Conservation (phyloP, 257 asterid species). For the Nyctanthes arbortristis region DNA sequence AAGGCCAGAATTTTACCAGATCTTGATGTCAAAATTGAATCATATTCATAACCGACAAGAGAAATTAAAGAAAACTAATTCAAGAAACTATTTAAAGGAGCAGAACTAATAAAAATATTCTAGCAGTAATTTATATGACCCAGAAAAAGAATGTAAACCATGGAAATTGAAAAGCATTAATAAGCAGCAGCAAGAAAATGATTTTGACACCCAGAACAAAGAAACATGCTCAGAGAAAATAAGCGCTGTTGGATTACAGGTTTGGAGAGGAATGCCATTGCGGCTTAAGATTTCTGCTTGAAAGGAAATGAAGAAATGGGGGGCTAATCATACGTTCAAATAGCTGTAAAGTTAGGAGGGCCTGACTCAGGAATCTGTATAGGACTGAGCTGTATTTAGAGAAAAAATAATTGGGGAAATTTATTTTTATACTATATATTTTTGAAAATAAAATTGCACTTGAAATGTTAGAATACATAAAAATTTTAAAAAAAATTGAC, state of each 20-base stretch:
- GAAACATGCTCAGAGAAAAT: too few relatives aligned
- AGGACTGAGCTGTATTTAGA: too few relatives aligned
- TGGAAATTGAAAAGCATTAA: neutral
- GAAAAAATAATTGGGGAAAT: too few relatives aligned
- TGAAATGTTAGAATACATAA: too few relatives aligned
- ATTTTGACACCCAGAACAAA: neutral
- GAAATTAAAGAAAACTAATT: neutral
- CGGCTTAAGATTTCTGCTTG: constrained; percentile 17
- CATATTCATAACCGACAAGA: neutral
- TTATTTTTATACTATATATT: too few relatives aligned
- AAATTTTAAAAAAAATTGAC: too few relatives aligned
- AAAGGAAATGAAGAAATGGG: constrained; percentile 15
- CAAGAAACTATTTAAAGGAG: neutral
- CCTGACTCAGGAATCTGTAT: too few relatives aligned
- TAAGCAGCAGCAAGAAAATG: neutral
- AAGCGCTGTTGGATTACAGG: constrained; percentile 10
- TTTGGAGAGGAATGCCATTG: constrained; percentile 18
- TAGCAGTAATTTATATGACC: neutral
- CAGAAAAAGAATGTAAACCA: neutral
- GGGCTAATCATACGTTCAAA: too few relatives aligned
- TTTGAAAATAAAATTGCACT: too few relatives aligned
- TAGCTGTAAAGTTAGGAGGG: too few relatives aligned
- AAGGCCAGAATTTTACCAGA: too few relatives aligned
- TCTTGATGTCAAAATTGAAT: too few relatives aligned
- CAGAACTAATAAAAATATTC: neutral